Evolutionary conservation across 768 basidiomycete genomes (phyloP).

Genomic region (Termitomyces sp.): DNA sequence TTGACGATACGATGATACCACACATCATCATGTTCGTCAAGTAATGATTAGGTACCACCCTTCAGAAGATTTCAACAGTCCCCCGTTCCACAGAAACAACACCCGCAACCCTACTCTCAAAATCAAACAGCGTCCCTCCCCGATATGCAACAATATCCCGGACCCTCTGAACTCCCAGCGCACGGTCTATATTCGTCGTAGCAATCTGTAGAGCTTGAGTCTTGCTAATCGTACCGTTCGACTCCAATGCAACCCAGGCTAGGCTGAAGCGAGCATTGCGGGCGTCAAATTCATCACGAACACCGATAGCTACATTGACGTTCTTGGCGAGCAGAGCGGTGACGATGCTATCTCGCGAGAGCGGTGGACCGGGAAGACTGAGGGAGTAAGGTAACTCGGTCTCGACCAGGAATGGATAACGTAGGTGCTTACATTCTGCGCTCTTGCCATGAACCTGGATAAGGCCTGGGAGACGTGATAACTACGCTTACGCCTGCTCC

Average conservation of each 20-base stretch:
- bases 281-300: constrained; percentile 54
- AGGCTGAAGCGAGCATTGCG: constrained; percentile 67
- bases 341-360: constrained; percentile 50
- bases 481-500: constrained; percentile 67
- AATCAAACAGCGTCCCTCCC: constrained; percentile 34
- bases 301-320: constrained; percentile 60
- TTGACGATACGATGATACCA: too few relatives aligned
- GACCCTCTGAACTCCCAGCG: constrained; percentile 32
- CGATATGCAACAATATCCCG: constrained; percentile 35
- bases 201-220: constrained; percentile 25
- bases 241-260: constrained; percentile 34
- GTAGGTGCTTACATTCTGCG: constrained; percentile 46
- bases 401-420: neutral
- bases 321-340: constrained; percentile 49
- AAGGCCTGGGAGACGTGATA: constrained; percentile 55
- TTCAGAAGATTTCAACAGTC: constrained; percentile 9
- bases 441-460: constrained; percentile 60
- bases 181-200: constrained; percentile 11
- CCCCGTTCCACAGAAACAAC: constrained; percentile 27
- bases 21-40: too few relatives aligned
- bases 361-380: constrained; percentile 67
- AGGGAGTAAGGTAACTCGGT: neutral
- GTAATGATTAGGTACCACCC: too few relatives aligned
- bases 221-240: constrained; percentile 33
- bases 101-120: constrained; percentile 39